These are phyloP conservation scores for Corymbia calophylla DNA, from an alignment of 441 rosid species.

Conservation along the genomic window DNA sequence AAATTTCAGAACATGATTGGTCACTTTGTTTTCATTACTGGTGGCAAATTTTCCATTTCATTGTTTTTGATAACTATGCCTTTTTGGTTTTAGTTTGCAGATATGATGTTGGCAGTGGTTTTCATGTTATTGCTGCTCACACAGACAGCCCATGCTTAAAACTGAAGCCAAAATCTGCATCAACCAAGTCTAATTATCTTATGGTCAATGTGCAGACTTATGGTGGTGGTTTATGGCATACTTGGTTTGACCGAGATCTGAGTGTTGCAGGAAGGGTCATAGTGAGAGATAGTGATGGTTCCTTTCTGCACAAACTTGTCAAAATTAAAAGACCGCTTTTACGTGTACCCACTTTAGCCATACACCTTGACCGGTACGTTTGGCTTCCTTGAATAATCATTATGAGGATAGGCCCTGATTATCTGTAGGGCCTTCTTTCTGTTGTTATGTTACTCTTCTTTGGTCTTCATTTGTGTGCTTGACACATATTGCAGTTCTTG, in stretches of 20 bases:
- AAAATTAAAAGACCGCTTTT: slow-evolving; percentile 77
- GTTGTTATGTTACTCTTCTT: not conserved
- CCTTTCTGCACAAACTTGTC: slow-evolving; percentile 72
- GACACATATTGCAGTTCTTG: not conserved
- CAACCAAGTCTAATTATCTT: slow-evolving; percentile 69
- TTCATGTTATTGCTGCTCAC: slow-evolving; percentile 89
- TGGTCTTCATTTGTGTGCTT: not conserved
- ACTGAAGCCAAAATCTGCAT: slow-evolving; percentile 85
- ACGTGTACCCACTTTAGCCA: slow-evolving; percentile 83
- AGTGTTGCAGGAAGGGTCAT: slow-evolving; percentile 94
- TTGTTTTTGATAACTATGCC: not conserved
- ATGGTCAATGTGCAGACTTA: slow-evolving; percentile 96
- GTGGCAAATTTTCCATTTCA: not conserved
- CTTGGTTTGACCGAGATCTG: slow-evolving; percentile 97
- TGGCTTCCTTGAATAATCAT: not conserved
- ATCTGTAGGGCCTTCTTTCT: not conserved
- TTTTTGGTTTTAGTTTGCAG: slow-evolving; percentile 35
- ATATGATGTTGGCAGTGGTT: slow-evolving; percentile 72
- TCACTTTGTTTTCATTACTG: not conserved
- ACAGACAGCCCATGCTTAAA: slow-evolving; percentile 95
- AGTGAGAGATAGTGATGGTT: slow-evolving; percentile 58
- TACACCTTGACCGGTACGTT: slow-evolving; percentile 83
- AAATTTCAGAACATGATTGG: not conserved
- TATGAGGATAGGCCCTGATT: not conserved
- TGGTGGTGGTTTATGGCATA: slow-evolving; percentile 96